phyloP scores from a whole-genome alignment of 805 yeast genomes.

The Saccharomycopsis sp. region DNA sequence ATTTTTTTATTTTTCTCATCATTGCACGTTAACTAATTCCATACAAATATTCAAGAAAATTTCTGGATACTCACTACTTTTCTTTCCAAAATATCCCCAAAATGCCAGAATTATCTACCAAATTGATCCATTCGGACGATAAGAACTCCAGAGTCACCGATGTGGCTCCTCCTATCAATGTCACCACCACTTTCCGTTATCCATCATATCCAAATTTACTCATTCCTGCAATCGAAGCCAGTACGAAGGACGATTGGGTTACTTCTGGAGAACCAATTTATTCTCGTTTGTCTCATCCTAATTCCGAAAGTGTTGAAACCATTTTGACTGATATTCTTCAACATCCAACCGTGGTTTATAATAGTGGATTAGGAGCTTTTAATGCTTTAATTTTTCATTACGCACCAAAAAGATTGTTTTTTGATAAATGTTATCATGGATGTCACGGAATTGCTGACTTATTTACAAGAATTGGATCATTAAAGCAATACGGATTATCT shows the following conservation, averaged over 20 bases:
- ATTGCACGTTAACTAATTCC: background rate
- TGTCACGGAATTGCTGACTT: slow-evolving; percentile 60
- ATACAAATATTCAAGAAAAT: too few species aligned
- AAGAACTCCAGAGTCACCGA: slow-evolving; percentile 42
- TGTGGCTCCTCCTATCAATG: slow-evolving; percentile 71
- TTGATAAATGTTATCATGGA: slow-evolving; percentile 83
- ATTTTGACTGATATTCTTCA: slow-evolving; percentile 49
- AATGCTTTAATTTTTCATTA: slow-evolving; percentile 58
- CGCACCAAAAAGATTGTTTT: slow-evolving; percentile 65
- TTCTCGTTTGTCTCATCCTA: slow-evolving; percentile 71
- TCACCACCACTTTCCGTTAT: slow-evolving; percentile 71
- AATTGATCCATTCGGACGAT: slow-evolving; percentile 66
- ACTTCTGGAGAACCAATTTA: slow-evolving; percentile 35
- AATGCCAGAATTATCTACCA: slow-evolving; percentile 37
- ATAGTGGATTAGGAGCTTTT: slow-evolving; percentile 76
- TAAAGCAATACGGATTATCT: slow-evolving; percentile 36
- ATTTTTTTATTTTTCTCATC: slow-evolving; percentile 22
- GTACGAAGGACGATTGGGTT: slow-evolving; percentile 23
- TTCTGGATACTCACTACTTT: too few species aligned
- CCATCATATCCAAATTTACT: slow-evolving; percentile 47
- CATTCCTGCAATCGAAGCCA: slow-evolving; percentile 25
- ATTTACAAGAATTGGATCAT: slow-evolving; percentile 48
- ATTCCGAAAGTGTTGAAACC: slow-evolving; percentile 54
- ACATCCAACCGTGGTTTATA: slow-evolving; percentile 58
- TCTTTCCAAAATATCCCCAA: too few species aligned